Base-by-base conservation (phyloP, 441 rosid genomes). In the Pelargonium australe region DNA sequence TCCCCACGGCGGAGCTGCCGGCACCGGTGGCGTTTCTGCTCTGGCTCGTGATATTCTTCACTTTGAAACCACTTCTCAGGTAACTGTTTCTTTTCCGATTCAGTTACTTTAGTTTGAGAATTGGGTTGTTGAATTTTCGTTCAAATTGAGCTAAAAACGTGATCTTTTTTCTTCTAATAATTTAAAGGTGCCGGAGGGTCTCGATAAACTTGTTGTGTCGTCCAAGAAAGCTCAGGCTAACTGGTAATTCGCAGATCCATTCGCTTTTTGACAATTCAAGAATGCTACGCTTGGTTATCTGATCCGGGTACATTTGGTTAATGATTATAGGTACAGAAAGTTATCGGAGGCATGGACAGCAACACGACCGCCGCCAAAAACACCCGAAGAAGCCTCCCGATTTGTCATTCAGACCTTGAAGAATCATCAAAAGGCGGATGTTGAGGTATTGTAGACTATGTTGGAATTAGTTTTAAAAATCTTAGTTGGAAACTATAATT, bases 211-310 rank as follows among this genome's bases (percentile, higher is more conserved):
- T 63, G 98, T 89, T 72, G 84, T 72, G 20, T 91, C 97, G 2
- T 93, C 98, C 9, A 86, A 73, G 88, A 91, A 85, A 76, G 95
- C 95, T 81, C 97, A 93, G 76, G 88, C 96, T 51, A 93, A 88
- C 69, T 93, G 96, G 96, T 90, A 86, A 81, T 14, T 37, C 0
- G 28, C 16, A 20, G 31, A 6, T n/a, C 43, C 25, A 1, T 77
- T 49, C 58, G 23, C 37, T 13, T 9, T 25, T 17, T 6, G 13
- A 8, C 31, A 16, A 20, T 47, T 14, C 34, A 1, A 47, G 44
- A 0, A 1, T 9, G 20, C 49, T 61, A 43, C 11, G 5, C 7
- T 51, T 19, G 12, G n/a, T 49, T 62, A 31, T 57, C 28, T 20
- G 14, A 5, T 17, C 3, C 61, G 41, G 40, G 37, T 34, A 14